Evolutionary conservation across 257 asterid genomes (phyloP).

Genomic region (Solanum bukasovii): DNA sequence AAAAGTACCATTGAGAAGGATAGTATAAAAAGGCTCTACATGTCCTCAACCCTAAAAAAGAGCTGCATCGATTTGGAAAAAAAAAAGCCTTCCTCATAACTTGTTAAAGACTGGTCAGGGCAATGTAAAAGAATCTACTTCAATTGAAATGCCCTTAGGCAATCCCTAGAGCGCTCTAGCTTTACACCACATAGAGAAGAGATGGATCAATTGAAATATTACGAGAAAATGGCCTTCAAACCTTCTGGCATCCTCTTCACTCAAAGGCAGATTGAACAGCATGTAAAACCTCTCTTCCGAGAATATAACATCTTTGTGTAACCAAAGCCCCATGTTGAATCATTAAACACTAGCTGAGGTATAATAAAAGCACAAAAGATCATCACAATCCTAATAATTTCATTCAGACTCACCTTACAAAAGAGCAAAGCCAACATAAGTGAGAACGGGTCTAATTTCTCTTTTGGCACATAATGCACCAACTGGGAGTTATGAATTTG

Average conservation of each 20-base stretch:
- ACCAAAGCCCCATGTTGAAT: not conserved
- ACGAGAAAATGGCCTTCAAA: not conserved
- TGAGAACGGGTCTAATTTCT: not conserved
- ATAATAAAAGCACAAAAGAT: not conserved
- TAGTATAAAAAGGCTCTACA: not conserved
- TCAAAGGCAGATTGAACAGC: not conserved
- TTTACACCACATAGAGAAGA: not conserved
- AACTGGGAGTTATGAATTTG: not conserved
- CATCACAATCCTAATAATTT: not conserved
- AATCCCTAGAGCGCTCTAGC: not conserved
- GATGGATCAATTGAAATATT: not conserved
- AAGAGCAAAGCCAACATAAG: not conserved
- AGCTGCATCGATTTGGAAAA: not conserved
- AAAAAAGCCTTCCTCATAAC: not conserved
- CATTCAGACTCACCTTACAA: not conserved
- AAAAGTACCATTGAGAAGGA: not conserved
- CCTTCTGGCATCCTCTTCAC: not conserved
- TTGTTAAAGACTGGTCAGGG: not conserved
- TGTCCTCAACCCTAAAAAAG: not conserved
- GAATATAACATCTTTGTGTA: not conserved
- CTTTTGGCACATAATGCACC: not conserved
- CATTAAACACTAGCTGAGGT: not conserved
- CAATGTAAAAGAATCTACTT: not conserved
- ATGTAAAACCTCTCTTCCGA: not conserved
- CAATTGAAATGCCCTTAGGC: not conserved